Evolutionary conservation across 176 grass and related monocot genomes (phyloP), one percentile per base, ranked within the genome.

Genomic region (Pontederia crassipes): DNA sequence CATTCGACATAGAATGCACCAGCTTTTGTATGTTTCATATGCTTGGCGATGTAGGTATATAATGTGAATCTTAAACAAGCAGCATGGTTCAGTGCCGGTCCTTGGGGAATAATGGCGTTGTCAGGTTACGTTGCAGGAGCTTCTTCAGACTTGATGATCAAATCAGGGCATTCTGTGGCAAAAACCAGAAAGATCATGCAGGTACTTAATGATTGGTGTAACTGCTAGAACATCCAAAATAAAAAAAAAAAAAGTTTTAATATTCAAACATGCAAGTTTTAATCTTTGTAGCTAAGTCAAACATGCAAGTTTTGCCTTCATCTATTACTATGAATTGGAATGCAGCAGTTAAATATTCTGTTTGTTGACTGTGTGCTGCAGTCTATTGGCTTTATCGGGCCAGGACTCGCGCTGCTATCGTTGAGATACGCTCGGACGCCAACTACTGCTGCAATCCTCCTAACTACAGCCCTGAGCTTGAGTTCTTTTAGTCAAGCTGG

Each of bases 401-500:
- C 92, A 46, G 79, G 75, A 0, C 54, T 96, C 18, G 75, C 92
- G 27, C 51, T 96, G 15, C 55, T 96, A 14, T 88, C 83, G 59
- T 74, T 96, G 74, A 88, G 59, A 66, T 96, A 82, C 71, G 92
- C 92, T 1, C 73, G 90, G 65, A 90, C 87, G 45, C 81, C 92
- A 48, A 64, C 78, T 2, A 27, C 75, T 28, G 87, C 92, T 9
- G 83, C 83, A 9, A 69, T 88, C 55, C 74, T 96, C 51, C 85
- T 96, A 86, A 96, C 92, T 7, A 50, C 51, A 2, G 92, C 87
- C 55, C 75, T 96, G 54, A 87, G 92, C 74, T 80, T 90, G 75
- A 85, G 87, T 87, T 96, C 92, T 17, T 96, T 84, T 45, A 58
- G 92, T 54, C 92, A 96, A 82, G 92, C 92, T 20, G 92, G 87